Evolutionary conservation across 225 moss, liverwort and hornwort species (phyloP).

Genomic region (Asterella californica): DNA sequence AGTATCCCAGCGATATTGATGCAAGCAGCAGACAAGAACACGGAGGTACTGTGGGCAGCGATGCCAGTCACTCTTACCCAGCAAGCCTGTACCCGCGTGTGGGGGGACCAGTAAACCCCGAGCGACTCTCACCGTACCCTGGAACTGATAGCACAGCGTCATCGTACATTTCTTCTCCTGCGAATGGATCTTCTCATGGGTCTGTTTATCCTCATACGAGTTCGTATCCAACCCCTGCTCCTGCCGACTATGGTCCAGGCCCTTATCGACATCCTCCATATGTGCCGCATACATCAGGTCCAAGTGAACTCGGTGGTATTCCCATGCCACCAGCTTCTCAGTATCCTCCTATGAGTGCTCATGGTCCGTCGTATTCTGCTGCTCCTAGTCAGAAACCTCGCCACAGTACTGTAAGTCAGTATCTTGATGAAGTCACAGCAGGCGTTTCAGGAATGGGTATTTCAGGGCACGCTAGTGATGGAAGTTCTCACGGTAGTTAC

Average conservation of each 20-base stretch:
- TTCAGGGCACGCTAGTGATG: constrained; percentile 1
- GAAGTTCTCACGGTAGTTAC: constrained; percentile 17
- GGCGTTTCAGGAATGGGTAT: constrained; percentile 23
- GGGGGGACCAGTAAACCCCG: background rate
- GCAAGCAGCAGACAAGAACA: constrained; percentile 6
- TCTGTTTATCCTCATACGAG: constrained; percentile 3
- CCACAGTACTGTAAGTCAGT: background rate
- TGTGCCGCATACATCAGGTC: background rate
- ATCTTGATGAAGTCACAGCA: constrained; percentile 32
- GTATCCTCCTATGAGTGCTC: constrained; percentile 23
- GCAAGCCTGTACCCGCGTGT: background rate
- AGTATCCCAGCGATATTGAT: constrained; percentile 14
- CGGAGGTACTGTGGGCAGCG: background rate
- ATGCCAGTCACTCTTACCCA: constrained; percentile 14
- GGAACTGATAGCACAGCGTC: background rate
- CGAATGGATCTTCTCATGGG: constrained; percentile 24
- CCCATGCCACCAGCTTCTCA: constrained; percentile 14
- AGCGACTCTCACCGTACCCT: background rate
- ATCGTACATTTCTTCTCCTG: constrained; percentile 3
- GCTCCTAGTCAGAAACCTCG: constrained; percentile 9
- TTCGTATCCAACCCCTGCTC: constrained; percentile 5
- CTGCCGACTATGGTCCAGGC: constrained; percentile 18
- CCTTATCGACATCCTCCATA: constrained; percentile 32
- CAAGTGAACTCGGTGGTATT: constrained; percentile 10
- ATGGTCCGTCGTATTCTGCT: background rate